Conservation (phyloP, 345 rosid genomes). For the Lepidium sativum region DNA sequence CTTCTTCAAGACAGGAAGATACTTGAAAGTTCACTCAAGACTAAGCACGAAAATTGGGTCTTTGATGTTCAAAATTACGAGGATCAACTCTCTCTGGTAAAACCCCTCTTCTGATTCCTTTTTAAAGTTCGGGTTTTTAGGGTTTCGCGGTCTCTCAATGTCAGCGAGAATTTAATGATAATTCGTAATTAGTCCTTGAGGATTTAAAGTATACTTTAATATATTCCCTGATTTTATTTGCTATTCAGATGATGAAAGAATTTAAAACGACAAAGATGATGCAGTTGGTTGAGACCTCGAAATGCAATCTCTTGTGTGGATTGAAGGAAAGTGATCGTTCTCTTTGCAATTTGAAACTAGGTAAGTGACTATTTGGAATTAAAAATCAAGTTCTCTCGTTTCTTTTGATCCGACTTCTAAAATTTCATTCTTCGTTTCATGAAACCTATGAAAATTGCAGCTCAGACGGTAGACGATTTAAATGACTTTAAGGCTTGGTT, state of each 20-base stretch:
- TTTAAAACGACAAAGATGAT: constrained; percentile 41
- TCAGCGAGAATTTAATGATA: neutral
- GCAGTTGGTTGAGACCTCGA: constrained; percentile 33
- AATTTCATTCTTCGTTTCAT: constrained; percentile 3
- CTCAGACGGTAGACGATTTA: constrained; percentile 49
- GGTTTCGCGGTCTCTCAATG: neutral
- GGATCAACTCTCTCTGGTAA: constrained; percentile 47
- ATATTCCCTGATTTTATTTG: neutral
- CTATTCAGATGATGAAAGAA: constrained; percentile 36
- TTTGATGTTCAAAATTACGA: constrained; percentile 41
- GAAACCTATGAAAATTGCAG: constrained; percentile 34
- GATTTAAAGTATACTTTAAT: neutral
- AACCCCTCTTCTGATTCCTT: neutral
- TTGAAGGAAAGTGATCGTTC: constrained; percentile 48
- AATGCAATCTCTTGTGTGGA: constrained; percentile 48
- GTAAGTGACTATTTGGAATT: constrained; percentile 24
- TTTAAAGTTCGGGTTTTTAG: constrained; percentile 29
- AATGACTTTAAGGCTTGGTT: constrained; percentile 54
- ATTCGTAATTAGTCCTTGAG: neutral
- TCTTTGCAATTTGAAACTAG: constrained; percentile 43
- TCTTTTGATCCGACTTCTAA: neutral
- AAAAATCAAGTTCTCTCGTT: constrained; percentile 4
- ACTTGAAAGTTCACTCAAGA: constrained; percentile 44
- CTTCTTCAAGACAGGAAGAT: constrained; percentile 50
- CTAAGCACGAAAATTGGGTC: constrained; percentile 37